Evolutionary conservation across 257 asterid genomes (phyloP).

Genomic region (Perilla frutescens): DNA sequence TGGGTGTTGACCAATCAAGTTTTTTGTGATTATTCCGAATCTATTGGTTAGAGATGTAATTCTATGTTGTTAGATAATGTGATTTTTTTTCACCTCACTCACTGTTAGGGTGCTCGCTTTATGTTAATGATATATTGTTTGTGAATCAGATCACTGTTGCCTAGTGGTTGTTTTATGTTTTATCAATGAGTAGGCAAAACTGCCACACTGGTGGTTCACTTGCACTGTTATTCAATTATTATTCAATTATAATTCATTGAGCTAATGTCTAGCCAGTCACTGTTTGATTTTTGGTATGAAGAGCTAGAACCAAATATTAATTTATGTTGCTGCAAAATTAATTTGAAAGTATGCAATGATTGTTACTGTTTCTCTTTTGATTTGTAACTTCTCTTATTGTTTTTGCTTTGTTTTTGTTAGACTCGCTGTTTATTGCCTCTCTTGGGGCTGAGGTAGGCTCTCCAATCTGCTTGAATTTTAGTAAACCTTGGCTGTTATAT

Average conservation of each 20-base stretch:
- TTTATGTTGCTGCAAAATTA: background rate
- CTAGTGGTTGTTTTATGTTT: background rate
- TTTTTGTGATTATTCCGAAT: background rate
- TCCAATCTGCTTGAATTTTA: background rate
- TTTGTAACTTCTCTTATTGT: background rate
- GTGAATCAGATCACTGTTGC: background rate
- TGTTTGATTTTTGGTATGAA: background rate
- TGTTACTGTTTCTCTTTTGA: background rate
- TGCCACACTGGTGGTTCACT: background rate
- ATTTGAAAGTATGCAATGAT: background rate
- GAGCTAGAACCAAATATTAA: background rate
- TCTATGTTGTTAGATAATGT: background rate
- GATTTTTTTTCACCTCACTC: background rate
- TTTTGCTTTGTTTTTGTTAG: background rate
- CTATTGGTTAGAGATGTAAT: background rate
- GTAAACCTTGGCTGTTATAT: background rate
- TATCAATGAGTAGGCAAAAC: background rate
- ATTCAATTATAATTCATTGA: too few species aligned
- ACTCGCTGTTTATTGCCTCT: background rate
- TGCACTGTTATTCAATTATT: background rate
- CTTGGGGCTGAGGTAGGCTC: background rate
- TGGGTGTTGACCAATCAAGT: slow-evolving; percentile 6
- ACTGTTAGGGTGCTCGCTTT: background rate
- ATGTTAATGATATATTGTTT: slow-evolving; percentile 1
- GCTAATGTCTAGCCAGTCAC: background rate